Base-by-base conservation (phyloP, 108 stramenopile species). In the Cyclotella distinguenda region DNA sequence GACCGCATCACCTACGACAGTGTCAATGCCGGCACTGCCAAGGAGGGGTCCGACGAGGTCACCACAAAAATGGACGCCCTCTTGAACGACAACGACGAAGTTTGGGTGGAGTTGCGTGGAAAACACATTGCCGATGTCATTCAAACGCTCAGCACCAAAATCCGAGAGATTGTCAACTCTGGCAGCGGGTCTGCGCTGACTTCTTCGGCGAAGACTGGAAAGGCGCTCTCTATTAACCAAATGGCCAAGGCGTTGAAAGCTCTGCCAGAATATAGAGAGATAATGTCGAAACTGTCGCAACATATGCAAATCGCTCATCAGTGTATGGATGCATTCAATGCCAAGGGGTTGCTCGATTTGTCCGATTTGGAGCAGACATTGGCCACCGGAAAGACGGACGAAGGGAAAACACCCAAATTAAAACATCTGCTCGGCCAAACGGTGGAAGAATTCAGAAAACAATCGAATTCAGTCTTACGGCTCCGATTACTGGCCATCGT, bases 71-170 rank as follows among this genome's bases (percentile, higher is more conserved):
- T 90, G 82, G 90, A 94, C 67, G 85, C 88, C 12, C 63, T 99
- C 12, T 73, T 99, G 18, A 95, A 94, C 50, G 98, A 99, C 38
- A 86, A 89, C 50, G 98, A 99, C 65, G 82, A 83, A 43, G 74
- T 99, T 12, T 99, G 98, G 98, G 92, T 90, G 7, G 96, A 98
- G 79, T 67, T 97, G 46, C 84, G 94, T 40, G 94, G 96, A 58
- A 80, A 90, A 69, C 98, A 99, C 71, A 95, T 98, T 71, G 96
- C 95, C 34, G 80, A 94, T 31, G 98, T 97, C 36, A 91, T 98
- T 56, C 81, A 91, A 36, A 81, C 74, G 21, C 72, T 99, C 19
- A 83, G 85, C 43, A 59, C 26, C 7, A 80, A 85, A 56, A 95
- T 93, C 60, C 70, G 77, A 6, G 94, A 95, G 54, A 83, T 92